Evolutionary conservation across 345 rosid genomes (phyloP).

Genomic region (Euphorbia tirucalli): DNA sequence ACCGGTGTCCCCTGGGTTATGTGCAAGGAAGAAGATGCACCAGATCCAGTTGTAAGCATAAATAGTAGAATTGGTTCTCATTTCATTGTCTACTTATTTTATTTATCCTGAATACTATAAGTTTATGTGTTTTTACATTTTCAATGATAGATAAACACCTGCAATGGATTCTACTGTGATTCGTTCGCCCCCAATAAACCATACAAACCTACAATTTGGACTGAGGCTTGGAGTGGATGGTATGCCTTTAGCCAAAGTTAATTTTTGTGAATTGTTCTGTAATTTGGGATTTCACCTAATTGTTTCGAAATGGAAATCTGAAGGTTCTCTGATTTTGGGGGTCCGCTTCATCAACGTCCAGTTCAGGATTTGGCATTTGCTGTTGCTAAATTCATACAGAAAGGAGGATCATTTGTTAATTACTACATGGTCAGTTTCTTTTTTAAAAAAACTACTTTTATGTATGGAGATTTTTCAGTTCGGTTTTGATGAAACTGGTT

Average conservation of each 20-base stretch:
- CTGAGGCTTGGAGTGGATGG: constrained; percentile 99
- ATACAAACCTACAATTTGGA: constrained; percentile 94
- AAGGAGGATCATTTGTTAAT: constrained; percentile 95
- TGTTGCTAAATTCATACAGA: constrained; percentile 90
- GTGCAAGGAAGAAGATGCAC: constrained; percentile 99
- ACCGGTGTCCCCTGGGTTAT: constrained; percentile 99
- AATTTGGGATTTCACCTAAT: background rate
- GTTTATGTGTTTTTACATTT: background rate
- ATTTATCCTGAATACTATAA: background rate
- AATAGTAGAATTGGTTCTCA: background rate
- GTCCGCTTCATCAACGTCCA: constrained; percentile 88
- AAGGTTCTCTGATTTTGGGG: constrained; percentile 96
- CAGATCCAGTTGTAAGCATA: constrained; percentile 87
- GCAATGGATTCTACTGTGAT: constrained; percentile 99
- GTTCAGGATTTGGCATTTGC: constrained; percentile 97
- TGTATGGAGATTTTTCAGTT: background rate
- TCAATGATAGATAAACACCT: constrained; percentile 75
- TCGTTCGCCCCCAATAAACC: constrained; percentile 92
- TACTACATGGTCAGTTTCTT: constrained; percentile 77
- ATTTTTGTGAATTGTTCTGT: constrained; percentile 3
- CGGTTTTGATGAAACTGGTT: constrained; percentile 1
- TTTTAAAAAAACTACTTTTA: background rate
- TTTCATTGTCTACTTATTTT: background rate
- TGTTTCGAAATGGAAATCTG: constrained; percentile 11
- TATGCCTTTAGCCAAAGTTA: constrained; percentile 21